Conservation (phyloP, 1,284 basidiomycete genomes). For the Cryptococcus sp. region DNA sequence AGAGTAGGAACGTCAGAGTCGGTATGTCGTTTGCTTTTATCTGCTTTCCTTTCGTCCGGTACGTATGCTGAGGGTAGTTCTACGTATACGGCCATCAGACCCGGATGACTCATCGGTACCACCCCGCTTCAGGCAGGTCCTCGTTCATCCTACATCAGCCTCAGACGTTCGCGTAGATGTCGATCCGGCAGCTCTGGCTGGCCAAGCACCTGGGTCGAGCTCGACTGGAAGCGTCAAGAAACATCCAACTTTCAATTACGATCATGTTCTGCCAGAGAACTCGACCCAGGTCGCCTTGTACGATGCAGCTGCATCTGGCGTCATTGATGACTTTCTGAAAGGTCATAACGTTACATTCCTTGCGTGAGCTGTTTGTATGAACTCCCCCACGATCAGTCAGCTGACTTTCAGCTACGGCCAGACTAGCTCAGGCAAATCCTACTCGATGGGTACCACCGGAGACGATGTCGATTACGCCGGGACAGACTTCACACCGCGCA, state of each 20-base stretch:
- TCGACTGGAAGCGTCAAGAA: conserved; percentile 59
- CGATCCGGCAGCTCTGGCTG: conserved; percentile 51
- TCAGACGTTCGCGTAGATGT: conserved; percentile 72
- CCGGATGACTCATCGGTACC: conserved; percentile 83
- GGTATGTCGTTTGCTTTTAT: conserved; percentile 23
- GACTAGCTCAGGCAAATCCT: conserved; percentile 94
- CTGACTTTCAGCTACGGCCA: conserved; percentile 64
- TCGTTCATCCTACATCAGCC: conserved; percentile 66
- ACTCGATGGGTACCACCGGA: conserved; percentile 83
- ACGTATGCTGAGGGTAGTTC: conserved; percentile 54
- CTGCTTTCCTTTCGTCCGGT: background rate
- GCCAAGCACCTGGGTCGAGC: conserved; percentile 52
- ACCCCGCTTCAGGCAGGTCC: conserved; percentile 83
- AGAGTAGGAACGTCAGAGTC: conserved; percentile 38
- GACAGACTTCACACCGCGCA: conserved; percentile 48
- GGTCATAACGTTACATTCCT: conserved; percentile 97
- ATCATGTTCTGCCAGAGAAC: conserved; percentile 81
- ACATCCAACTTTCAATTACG: conserved; percentile 87
- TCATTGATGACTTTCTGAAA: conserved; percentile 85
- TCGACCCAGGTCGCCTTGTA: conserved; percentile 83
- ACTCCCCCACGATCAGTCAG: too few relatives aligned
- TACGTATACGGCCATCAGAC: conserved; percentile 87
- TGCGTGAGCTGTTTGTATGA: conserved; percentile 59
- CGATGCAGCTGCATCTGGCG: conserved; percentile 72
- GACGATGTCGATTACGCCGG: conserved; percentile 78